phyloP scores from a whole-genome alignment of 2,329 filamentous ascomycete genomes.

The Botryosphaeria agaves region DNA sequence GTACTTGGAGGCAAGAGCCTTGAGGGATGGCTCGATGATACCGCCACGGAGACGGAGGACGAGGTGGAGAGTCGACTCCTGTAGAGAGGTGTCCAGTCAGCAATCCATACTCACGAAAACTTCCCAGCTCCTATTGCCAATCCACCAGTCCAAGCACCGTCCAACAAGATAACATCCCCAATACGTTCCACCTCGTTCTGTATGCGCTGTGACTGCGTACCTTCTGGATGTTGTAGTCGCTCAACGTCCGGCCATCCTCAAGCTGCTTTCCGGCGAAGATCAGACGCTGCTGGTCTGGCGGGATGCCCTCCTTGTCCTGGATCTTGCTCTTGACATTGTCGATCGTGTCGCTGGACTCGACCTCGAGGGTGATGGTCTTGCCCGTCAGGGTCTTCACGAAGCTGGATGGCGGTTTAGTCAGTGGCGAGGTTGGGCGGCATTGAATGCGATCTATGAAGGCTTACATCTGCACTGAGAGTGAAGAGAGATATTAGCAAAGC shows the following conservation, averaged over 20 bases:
- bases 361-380: slow-evolving; percentile 99
- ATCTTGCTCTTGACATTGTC: slow-evolving; percentile 99
- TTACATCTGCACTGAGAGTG: slow-evolving; percentile 79
- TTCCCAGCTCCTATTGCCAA: no score
- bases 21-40: slow-evolving; percentile 98
- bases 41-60: slow-evolving; percentile 98
- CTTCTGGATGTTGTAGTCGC: slow-evolving; percentile 99
- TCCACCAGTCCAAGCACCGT: slow-evolving; percentile 13
- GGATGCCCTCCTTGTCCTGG: slow-evolving; percentile 98
- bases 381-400: slow-evolving; percentile 99
- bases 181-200: background rate
- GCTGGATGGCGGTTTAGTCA: slow-evolving; percentile 33
- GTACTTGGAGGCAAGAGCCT: slow-evolving; percentile 97
- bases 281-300: slow-evolving; percentile 93
- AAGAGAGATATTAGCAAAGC: background rate
- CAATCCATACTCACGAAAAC: slow-evolving; percentile 4
- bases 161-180: background rate
- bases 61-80: slow-evolving; percentile 97
- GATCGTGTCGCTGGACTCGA: slow-evolving; percentile 97
- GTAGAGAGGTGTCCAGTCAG: slow-evolving; percentile 6
- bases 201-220: slow-evolving; percentile 30
- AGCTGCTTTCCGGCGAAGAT: slow-evolving; percentile 99
- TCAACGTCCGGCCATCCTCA: slow-evolving; percentile 91
- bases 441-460: slow-evolving; percentile 17
- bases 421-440: slow-evolving; percentile 11